Evolutionary conservation across 306 rosid genomes (phyloP), one percentile per base, ranked within the genome.

Genomic region (Rosa multiflora): DNA sequence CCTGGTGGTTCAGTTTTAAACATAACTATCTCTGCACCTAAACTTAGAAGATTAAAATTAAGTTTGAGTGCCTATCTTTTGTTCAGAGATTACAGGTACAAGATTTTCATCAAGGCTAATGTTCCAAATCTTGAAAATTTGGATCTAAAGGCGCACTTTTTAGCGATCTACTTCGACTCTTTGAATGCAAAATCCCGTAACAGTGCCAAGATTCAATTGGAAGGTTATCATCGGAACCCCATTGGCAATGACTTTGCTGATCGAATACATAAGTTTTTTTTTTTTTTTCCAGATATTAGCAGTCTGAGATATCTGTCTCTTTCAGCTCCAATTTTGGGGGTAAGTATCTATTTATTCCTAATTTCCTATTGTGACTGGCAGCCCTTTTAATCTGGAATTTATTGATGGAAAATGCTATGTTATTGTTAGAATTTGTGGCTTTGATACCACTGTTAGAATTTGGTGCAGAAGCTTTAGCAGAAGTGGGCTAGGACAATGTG

Each of bases 271-370:
- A 21, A 20, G 4, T 9, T 21, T 0, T 26, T 26, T 26, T 26
- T 23, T 23, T 23, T 23, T 23, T 56, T 56, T n/a, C n/a, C 3
- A 59, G 66, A 59, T 4, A 61, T 61, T 61, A 14, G 13, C 13
- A 26, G 35, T 71, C 59, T 47, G 3, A 48, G 29, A 15, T 48
- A 3, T 26, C 59, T 71, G 13, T 70, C 75, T 21, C 58, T 71
- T 47, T 48, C 58, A 71, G 75, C 21, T 71, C 75, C 42, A 71
- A 6, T 71, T 23, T 48, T 71, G 23, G 55, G 74, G 55, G 74
- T 46, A 70, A 46, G 74, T 13, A 7, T 20, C 4, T 6, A n/a
- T 56, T n/a, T n/a, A 2, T 23, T 23, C 26, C 26, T 23, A 23
- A 23, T 9, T 56, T 12, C 63, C 3, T 23, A 7, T 56, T 1